Evolutionary conservation across 495 filamentous ascomycete genomes (phyloP).

Genomic region (Podospora pseudopauciseta): DNA sequence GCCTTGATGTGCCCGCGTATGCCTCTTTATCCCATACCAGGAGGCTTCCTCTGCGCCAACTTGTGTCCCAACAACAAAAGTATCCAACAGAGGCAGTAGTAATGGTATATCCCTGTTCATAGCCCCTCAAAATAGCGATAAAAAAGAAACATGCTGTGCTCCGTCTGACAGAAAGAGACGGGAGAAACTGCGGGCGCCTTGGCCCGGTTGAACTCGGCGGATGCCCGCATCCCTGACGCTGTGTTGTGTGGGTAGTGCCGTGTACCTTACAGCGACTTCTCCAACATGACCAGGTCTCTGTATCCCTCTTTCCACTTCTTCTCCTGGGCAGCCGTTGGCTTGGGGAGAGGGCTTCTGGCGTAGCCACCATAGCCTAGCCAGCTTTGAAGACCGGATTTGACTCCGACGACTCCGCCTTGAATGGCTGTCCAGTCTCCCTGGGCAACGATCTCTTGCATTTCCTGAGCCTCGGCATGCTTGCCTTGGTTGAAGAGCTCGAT

Average conservation of each 20-base stretch:
- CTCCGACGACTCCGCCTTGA: conserved; percentile 78
- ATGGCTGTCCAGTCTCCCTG: conserved; percentile 86
- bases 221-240: not conserved
- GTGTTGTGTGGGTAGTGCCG: not conserved
- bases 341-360: conserved; percentile 72
- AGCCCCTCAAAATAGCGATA: not conserved
- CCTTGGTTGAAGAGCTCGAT: conserved; percentile 69
- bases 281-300: conserved; percentile 68
- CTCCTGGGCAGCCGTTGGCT: conserved; percentile 57
- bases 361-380: conserved; percentile 79
- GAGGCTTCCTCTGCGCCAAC: not conserved
- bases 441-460: conserved; percentile 74
- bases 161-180: not conserved
- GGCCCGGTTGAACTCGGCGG: not conserved
- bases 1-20: conserved; percentile 5
- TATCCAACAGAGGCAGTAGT: not conserved
- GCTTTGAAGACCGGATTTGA: conserved; percentile 72
- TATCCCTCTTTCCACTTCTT: conserved; percentile 66
- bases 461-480: conserved; percentile 66
- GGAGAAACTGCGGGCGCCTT: not conserved
- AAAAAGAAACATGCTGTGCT: conserved; percentile 6
- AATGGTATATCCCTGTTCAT: not conserved
- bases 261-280: conserved; percentile 42
- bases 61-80: not conserved
- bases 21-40: not conserved